phyloP scores from a whole-genome alignment of 352 stramenopile genomes.

The Phytophthora crassamura region DNA sequence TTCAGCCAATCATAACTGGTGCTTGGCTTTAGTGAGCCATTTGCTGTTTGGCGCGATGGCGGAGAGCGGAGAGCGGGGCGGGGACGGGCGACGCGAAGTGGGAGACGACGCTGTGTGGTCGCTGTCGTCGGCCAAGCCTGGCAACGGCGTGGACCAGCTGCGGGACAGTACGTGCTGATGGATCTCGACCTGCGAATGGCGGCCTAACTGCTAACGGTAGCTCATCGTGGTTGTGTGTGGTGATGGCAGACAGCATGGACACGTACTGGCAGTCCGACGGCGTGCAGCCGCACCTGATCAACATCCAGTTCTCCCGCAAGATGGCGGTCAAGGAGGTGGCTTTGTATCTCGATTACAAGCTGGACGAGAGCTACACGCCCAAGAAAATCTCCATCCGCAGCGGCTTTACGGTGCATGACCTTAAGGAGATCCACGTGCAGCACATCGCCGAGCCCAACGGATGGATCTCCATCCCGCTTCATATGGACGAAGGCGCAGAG shows the following conservation, averaged over 20 bases:
- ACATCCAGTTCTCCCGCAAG: constrained; percentile 97
- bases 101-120: constrained; percentile 95
- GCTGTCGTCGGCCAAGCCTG: constrained; percentile 96
- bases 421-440: constrained; percentile 93
- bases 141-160: constrained; percentile 98
- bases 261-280: constrained; percentile 98
- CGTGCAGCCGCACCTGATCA: constrained; percentile 96
- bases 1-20: not conserved
- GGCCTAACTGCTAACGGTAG: not conserved
- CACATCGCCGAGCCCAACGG: constrained; percentile 94
- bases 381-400: constrained; percentile 94
- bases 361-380: constrained; percentile 98
- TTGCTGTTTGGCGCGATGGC: not conserved
- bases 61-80: no score
- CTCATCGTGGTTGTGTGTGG: not conserved
- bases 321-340: constrained; percentile 94
- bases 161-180: constrained; percentile 82
- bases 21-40: no score
- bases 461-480: constrained; percentile 94
- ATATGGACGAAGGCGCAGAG: constrained; percentile 49
- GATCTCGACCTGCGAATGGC: not conserved
- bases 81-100: constrained; percentile 66
- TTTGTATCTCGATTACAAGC: constrained; percentile 98
- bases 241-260: constrained; percentile 88
- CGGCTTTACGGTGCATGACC: constrained; percentile 95